Percentiles rank a stretch among this genome's conserved stretches.
These are phyloP conservation scores for Candida frijolesensis DNA, from an alignment of 1,139 yeast species.

Conservation along the genomic window DNA sequence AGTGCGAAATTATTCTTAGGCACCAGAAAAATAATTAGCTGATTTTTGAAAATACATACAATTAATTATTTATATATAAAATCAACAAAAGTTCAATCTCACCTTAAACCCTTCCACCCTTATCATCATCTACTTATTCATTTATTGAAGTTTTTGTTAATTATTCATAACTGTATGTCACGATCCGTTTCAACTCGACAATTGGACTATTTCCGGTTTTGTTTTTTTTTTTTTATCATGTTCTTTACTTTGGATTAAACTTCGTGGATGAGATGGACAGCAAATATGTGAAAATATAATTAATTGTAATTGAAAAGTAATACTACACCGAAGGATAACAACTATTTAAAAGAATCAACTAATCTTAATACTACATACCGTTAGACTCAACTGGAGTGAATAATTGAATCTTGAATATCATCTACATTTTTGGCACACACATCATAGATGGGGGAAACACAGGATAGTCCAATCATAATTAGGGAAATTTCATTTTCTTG, in stretches of 20 bases:
- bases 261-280: slow-evolving; percentile 4
- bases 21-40: slow-evolving; percentile 15
- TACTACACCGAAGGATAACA: neutral
- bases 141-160: slow-evolving; percentile 2
- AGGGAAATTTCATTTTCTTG: neutral
- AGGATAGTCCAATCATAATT: neutral
- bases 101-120: neutral
- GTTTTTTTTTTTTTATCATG: neutral
- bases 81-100: neutral
- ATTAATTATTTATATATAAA: neutral
- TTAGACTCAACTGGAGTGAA: neutral
- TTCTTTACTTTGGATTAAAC: neutral
- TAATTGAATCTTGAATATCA: neutral
- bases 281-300: neutral
- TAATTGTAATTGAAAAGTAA: neutral
- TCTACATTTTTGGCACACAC: neutral
- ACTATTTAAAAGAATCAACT: no score
- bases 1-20: slow-evolving; percentile 7
- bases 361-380: no score
- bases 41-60: slow-evolving; percentile 8
- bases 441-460: neutral
- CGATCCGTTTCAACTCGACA: neutral
- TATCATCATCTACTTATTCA: slow-evolving; percentile 1
- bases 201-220: neutral
- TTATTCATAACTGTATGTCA: slow-evolving; percentile 3